Conservation (phyloP, 2,329 filamentous ascomycete genomes). For the Meredithiella fracta region DNA sequence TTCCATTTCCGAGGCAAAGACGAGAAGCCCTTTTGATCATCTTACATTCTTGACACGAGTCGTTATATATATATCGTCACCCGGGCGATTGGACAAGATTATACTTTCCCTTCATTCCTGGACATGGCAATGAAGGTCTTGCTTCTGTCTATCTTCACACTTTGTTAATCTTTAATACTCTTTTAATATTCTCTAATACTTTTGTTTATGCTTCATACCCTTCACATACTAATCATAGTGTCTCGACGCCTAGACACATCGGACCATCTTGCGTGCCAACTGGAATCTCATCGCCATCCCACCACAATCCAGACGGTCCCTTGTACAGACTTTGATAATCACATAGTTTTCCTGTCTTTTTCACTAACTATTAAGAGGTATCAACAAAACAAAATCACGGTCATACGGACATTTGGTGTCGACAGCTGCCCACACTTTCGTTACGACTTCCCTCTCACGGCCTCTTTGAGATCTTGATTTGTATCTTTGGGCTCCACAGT, state of each 20-base stretch:
- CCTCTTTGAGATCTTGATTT: conserved; percentile 6
- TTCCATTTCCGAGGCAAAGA: no score
- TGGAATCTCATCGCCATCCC: conserved; percentile 13
- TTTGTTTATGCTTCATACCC: neutral
- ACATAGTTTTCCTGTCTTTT: neutral
- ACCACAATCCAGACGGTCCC: conserved; percentile 12
- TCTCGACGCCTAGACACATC: neutral
- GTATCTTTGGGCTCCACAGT: conserved; percentile 10
- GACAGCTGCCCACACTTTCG: no score
- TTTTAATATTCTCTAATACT: neutral
- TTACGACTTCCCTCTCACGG: neutral
- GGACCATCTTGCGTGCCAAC: conserved; percentile 5
- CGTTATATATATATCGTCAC: conserved; percentile 14
- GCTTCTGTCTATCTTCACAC: neutral
- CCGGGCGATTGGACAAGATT: conserved; percentile 3
- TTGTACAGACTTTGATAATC: neutral
- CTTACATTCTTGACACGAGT: neutral
- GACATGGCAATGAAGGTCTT: neutral
- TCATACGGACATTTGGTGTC: no score
- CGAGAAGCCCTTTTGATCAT: no score
- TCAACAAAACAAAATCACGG: no score
- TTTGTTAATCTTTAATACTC: neutral
- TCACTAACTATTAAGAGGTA: no score
- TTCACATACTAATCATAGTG: neutral
- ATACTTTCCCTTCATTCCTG: conserved; percentile 14